Conservation (phyloP, 495 filamentous ascomycete species). For the Cercophora samala region DNA sequence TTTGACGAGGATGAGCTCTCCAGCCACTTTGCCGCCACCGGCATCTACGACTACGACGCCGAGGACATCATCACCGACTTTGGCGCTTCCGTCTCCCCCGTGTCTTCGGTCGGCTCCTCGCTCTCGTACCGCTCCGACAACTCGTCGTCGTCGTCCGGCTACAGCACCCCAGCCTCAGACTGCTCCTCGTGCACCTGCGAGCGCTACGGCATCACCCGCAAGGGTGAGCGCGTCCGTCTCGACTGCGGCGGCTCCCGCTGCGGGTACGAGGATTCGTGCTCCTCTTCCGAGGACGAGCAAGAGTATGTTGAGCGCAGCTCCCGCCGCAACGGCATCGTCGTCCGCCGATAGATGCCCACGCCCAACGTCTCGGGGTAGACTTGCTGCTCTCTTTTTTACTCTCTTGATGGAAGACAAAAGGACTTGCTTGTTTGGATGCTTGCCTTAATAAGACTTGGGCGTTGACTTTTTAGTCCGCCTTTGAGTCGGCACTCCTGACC, state of each 20-base stretch:
- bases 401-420: conserved; percentile 6
- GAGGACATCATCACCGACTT: conserved; percentile 56
- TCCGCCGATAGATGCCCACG: conserved; percentile 47
- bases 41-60: conserved; percentile 62
- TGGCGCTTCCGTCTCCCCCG: conserved; percentile 47
- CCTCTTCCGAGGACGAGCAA: conserved; percentile 56
- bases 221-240: conserved; percentile 86
- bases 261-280: conserved; percentile 67
- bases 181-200: conserved; percentile 74
- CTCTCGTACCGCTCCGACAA: conserved; percentile 75
- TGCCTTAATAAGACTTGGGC: neutral
- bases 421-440: neutral
- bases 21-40: conserved; percentile 65
- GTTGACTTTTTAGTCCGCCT: neutral
- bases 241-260: conserved; percentile 88
- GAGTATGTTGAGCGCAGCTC: conserved; percentile 56
- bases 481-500: neutral
- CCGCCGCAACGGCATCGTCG: conserved; percentile 74
- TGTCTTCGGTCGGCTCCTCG: conserved; percentile 70
- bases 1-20: conserved; percentile 69
- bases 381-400: conserved; percentile 23
- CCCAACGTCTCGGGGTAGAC: conserved; percentile 31
- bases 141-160: conserved; percentile 69
- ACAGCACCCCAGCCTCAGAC: conserved; percentile 55
- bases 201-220: conserved; percentile 92